Evolutionary conservation across 352 stramenopile species (phyloP).

Genomic region (Phytophthora syringae): DNA sequence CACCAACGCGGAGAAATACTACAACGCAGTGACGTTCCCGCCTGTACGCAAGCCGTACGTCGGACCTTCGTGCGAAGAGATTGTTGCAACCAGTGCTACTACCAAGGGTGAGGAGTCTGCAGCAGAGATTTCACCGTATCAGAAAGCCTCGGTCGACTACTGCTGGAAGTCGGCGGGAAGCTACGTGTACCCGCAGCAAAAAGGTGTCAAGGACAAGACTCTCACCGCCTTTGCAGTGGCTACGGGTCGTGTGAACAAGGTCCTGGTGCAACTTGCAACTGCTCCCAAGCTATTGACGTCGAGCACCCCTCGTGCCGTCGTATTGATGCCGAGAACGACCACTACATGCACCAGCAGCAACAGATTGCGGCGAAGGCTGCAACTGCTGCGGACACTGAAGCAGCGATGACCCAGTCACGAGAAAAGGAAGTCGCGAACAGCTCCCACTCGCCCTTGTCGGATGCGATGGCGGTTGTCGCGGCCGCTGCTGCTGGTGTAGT

Average conservation of each 20-base stretch:
- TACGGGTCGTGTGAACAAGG: constrained; percentile 67
- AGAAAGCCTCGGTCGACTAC: constrained; percentile 65
- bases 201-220: constrained; percentile 63
- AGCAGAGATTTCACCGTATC: constrained; percentile 33
- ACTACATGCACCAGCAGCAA: constrained; percentile 30
- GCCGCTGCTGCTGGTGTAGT: constrained; percentile 18
- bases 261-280: constrained; percentile 66
- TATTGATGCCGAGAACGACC: constrained; percentile 68
- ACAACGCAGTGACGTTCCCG: constrained; percentile 62
- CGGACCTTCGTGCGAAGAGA: constrained; percentile 44
- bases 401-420: neutral
- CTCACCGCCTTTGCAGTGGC: constrained; percentile 67
- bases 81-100: constrained; percentile 15
- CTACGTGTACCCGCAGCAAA: constrained; percentile 68
- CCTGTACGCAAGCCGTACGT: constrained; percentile 57
- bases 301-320: constrained; percentile 61
- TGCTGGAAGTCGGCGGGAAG: constrained; percentile 71
- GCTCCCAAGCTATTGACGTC: constrained; percentile 43
- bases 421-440: constrained; percentile 5
- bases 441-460: constrained; percentile 12
- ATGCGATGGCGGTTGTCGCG: constrained; percentile 16
- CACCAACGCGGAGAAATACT: constrained; percentile 62
- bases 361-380: constrained; percentile 16
- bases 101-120: constrained; percentile 26
- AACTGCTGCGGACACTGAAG: constrained; percentile 16